Conservation (phyloP, 148 eudicot species). For the Diospyros kaki region DNA sequence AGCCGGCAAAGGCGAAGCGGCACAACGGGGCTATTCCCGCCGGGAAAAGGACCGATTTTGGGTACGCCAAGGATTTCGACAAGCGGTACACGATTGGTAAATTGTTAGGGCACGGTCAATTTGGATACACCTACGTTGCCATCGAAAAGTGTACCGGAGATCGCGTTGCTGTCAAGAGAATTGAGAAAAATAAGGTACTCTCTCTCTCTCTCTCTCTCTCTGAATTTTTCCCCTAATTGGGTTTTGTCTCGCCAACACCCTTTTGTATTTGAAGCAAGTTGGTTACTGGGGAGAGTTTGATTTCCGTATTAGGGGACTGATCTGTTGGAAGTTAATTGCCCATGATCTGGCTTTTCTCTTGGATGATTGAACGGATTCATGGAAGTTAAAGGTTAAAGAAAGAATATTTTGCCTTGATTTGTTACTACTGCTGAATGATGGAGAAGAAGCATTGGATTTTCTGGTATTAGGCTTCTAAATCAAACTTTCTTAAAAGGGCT, state of each 20-base stretch:
- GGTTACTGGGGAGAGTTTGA: background rate
- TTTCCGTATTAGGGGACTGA: background rate
- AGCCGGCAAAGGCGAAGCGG: conserved; percentile 21
- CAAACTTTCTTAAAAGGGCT: background rate
- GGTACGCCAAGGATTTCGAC: conserved; percentile 78
- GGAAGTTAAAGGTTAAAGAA: background rate
- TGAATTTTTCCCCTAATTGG: background rate
- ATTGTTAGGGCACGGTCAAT: conserved; percentile 95
- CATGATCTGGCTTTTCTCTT: background rate
- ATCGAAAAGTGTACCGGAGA: conserved; percentile 64
- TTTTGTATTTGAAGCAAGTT: background rate
- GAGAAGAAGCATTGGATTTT: background rate
- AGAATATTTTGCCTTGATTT: background rate
- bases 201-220: background rate
- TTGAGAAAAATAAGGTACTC: conserved; percentile 82
- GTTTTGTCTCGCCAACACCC: background rate
- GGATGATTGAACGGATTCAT: background rate
- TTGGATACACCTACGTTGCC: conserved; percentile 94
- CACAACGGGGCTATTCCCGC: conserved; percentile 40
- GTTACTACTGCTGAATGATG: background rate
- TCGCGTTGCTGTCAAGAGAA: conserved; percentile 95
- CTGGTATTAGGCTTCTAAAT: background rate
- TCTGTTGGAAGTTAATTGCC: background rate
- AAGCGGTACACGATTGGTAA: conserved; percentile 63
- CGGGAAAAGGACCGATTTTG: conserved; percentile 92